Conservation (phyloP, 371 early-diverging fungal genomes). For the Blastocladiella emersonii region DNA sequence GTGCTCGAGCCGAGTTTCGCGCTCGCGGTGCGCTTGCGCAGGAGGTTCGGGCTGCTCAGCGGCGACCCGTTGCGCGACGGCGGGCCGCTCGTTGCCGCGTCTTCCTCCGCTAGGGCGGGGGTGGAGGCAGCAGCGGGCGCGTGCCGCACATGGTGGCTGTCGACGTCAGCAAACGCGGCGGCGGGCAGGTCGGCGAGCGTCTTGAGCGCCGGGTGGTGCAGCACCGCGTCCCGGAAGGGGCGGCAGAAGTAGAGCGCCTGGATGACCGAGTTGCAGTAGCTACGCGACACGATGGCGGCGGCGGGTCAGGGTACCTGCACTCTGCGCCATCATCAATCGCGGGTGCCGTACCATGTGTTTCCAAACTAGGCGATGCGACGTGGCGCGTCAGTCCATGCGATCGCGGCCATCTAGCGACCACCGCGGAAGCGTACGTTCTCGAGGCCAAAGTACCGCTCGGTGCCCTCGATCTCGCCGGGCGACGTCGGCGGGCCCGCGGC, state of each 20-base stretch:
- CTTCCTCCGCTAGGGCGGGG: no score
- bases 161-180: not conserved
- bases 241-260: constrained; percentile 91
- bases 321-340: not conserved
- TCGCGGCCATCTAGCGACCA: not conserved
- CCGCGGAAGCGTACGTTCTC: constrained; percentile 58
- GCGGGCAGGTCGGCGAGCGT: constrained; percentile 12
- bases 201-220: constrained; percentile 29
- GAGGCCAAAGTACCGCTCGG: constrained; percentile 67
- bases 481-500: not conserved
- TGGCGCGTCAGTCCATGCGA: not conserved
- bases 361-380: constrained; percentile 50
- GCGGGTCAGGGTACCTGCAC: not conserved
- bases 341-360: constrained; percentile 62
- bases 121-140: no score
- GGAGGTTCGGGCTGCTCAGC: not conserved
- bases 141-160: no score
- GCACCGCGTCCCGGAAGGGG: constrained; percentile 85
- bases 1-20: not conserved
- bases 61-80: not conserved
- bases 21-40: not conserved
- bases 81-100: no score
- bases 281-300: constrained; percentile 13
- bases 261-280: constrained; percentile 90
- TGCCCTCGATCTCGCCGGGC: not conserved